phyloP scores from a whole-genome alignment of 2,329 filamentous ascomycete genomes.

The Akanthomyces uredinophilus region DNA sequence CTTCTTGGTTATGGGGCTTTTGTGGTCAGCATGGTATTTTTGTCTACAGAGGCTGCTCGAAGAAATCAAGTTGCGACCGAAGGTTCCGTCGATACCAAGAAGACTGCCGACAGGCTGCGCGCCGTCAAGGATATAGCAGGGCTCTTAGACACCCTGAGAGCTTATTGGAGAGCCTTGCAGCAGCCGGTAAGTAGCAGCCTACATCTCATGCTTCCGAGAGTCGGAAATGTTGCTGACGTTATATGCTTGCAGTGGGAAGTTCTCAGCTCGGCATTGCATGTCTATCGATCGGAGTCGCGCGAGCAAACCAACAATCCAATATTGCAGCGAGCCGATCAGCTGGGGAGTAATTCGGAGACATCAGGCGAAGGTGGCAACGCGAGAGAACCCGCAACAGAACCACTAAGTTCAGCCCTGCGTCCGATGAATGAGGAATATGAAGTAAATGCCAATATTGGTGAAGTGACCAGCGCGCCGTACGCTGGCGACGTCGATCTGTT shows the following conservation, averaged over 20 bases:
- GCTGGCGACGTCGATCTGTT: background rate
- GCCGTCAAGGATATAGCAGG: background rate
- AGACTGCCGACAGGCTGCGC: background rate
- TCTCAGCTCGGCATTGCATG: background rate
- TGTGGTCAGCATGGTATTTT: slow-evolving; percentile 2
- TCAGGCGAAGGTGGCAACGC: background rate
- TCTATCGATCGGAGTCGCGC: background rate
- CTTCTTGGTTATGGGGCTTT: slow-evolving; percentile 5
- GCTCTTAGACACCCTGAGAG: background rate
- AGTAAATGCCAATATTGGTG: background rate
- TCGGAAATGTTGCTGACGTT: background rate
- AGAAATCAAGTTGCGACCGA: background rate
- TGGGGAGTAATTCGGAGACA: background rate
- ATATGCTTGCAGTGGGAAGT: background rate
- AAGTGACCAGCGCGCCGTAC: background rate
- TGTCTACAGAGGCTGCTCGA: slow-evolving; percentile 2
- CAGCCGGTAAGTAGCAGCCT: background rate
- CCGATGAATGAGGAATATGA: background rate
- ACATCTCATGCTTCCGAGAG: too few relatives aligned
- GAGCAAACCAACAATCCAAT: background rate
- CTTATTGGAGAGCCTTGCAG: slow-evolving; percentile 3
- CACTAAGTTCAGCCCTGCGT: background rate
- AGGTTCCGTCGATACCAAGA: background rate
- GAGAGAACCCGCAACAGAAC: background rate
- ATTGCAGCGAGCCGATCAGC: background rate